Evolutionary conservation across 179 eudicot species (phyloP).

Genomic region (Beta lomatogona): DNA sequence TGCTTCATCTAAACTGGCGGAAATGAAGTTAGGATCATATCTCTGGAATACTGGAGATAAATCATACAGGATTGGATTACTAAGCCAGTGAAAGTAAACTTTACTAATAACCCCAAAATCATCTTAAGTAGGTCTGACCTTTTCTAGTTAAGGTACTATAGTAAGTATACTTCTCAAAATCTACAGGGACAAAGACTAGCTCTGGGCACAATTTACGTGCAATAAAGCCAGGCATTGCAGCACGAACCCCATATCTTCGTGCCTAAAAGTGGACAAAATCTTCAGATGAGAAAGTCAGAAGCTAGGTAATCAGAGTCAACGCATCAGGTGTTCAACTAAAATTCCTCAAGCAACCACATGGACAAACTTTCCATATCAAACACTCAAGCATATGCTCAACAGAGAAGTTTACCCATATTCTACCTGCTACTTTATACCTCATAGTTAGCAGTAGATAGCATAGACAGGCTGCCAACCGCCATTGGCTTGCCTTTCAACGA

Average conservation of each 20-base stretch:
- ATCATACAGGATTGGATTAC: constrained; percentile 16
- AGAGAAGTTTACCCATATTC: not conserved
- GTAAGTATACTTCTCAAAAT: constrained; percentile 84
- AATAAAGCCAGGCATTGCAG: constrained; percentile 99
- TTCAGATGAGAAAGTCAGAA: constrained; percentile 20
- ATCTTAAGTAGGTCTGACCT: constrained; percentile 46
- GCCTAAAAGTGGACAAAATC: constrained; percentile 57
- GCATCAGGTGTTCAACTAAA: constrained; percentile 6
- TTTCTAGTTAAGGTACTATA: constrained; percentile 86
- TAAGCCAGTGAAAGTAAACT: constrained; percentile 5
- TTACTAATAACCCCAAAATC: not conserved
- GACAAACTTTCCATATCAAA: not conserved
- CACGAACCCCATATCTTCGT: constrained; percentile 94
- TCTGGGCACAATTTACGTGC: constrained; percentile 91
- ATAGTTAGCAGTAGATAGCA: constrained; percentile 96
- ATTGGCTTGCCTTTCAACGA: constrained; percentile 76
- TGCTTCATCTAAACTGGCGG: constrained; percentile 96
- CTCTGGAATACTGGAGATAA: constrained; percentile 61
- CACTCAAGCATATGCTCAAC: not conserved
- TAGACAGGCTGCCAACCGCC: constrained; percentile 98
- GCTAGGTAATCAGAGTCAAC: constrained; percentile 14
- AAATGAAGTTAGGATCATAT: constrained; percentile 84
- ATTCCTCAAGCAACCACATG: not conserved
- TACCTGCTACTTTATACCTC: constrained; percentile 57
- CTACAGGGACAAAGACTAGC: constrained; percentile 80